Evolutionary conservation across 306 rosid genomes (phyloP).

Genomic region (Ceratonia siliqua): DNA sequence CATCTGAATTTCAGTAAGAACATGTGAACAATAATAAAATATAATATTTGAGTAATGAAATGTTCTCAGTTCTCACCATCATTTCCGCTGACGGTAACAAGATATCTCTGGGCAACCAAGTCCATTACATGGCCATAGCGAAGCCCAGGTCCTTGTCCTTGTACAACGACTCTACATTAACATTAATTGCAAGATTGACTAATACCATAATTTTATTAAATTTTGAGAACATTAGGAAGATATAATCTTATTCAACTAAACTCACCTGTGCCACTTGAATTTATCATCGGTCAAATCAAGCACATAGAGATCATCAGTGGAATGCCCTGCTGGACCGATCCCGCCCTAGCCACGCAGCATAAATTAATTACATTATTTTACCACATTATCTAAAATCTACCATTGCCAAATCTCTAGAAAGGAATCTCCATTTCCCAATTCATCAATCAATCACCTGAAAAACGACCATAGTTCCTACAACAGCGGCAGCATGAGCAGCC

Average conservation of each 20-base stretch:
- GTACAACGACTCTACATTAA: slow-evolving; percentile 79
- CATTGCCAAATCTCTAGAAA: not conserved
- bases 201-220: slow-evolving; percentile 10
- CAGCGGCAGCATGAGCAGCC: slow-evolving; percentile 93
- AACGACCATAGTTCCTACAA: slow-evolving; percentile 95
- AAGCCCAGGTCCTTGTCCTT: slow-evolving; percentile 97
- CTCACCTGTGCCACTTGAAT: slow-evolving; percentile 96
- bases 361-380: slow-evolving; percentile 34
- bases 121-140: slow-evolving; percentile 98
- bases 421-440: not conserved
- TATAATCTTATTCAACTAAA: slow-evolving; percentile 29
- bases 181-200: slow-evolving; percentile 29
- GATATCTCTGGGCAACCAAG: slow-evolving; percentile 96
- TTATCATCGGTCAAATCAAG: slow-evolving; percentile 88
- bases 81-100: slow-evolving; percentile 87
- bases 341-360: slow-evolving; percentile 76
- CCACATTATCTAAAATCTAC: slow-evolving; percentile 14
- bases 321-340: slow-evolving; percentile 98
- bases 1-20: not conserved
- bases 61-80: slow-evolving; percentile 78
- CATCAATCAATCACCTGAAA: slow-evolving; percentile 69
- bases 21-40: not conserved
- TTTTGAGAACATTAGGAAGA: slow-evolving; percentile 18
- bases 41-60: slow-evolving; percentile 43
- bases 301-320: slow-evolving; percentile 85